Conservation (phyloP, 2,329 filamentous ascomycete species). For the Knufia fluminis region DNA sequence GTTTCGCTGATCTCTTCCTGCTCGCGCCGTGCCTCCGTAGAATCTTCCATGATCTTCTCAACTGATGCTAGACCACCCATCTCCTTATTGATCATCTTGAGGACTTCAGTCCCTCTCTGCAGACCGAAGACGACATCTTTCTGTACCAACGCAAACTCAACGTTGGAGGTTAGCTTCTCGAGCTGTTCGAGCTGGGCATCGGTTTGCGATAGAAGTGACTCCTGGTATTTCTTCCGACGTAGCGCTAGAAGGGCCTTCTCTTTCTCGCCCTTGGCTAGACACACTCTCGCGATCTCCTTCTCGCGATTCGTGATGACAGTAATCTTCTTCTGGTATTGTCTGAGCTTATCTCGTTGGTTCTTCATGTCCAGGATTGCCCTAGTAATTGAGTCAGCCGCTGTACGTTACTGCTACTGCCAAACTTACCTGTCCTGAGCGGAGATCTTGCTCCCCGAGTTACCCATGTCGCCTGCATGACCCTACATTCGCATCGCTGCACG, state of each 20-base stretch:
- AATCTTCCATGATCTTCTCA: conserved; percentile 91
- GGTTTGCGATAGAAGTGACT: conserved; percentile 77
- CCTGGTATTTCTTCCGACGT: conserved; percentile 93
- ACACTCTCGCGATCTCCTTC: conserved; percentile 74
- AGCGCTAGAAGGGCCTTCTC: conserved; percentile 74
- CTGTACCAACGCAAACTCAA: conserved; percentile 94
- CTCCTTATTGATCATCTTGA: conserved; percentile 85
- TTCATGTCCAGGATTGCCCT: conserved; percentile 98
- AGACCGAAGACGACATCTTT: conserved; percentile 92
- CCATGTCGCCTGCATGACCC: conserved; percentile 41
- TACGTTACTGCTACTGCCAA: no score
- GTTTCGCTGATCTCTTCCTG: conserved; percentile 94
- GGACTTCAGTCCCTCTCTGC: conserved; percentile 80
- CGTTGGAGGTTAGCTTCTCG: conserved; percentile 75
- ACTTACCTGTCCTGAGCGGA: conserved; percentile 74
- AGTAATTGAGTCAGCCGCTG: conserved; percentile 12
- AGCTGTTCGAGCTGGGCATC: conserved; percentile 90
- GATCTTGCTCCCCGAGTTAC: conserved; percentile 57
- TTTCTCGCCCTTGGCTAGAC: conserved; percentile 72
- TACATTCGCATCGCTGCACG: neutral
- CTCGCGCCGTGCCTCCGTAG: conserved; percentile 80
- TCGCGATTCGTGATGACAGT: conserved; percentile 76
- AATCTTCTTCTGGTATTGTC: conserved; percentile 90
- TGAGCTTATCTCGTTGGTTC: conserved; percentile 91
- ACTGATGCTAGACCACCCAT: conserved; percentile 93